Base-by-base conservation (phyloP, 371 early-diverging fungal genomes). In the Rhizopus arrhizus region DNA sequence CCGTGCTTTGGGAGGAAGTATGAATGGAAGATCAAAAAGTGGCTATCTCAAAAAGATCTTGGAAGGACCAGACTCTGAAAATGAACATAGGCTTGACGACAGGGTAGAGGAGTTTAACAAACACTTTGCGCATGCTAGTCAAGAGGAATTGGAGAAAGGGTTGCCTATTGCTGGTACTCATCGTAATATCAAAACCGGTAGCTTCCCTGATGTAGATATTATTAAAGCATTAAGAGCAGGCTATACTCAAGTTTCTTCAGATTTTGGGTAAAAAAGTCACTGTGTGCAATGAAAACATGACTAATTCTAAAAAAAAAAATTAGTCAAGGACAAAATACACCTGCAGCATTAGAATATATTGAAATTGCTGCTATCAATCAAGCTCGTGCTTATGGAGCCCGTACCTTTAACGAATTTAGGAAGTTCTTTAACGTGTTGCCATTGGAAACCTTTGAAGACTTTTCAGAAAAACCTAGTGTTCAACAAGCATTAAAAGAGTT, bases 331-430 rank as follows among this genome's bases (percentile, higher is more conserved):
- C 64, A 57, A 13, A 75, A 73, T 34, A 71, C 70, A 7, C 78
- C 83, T 33, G 70, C 68, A n/a, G 62, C 66, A n/a, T 58, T 84
- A 12, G 71, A 68, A 31, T 63, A 66, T 49, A 63, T 81, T n/a
- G 84, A 84, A 46, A 66, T 83, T 43, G 58, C 64, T 7, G 83
- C 83, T 13, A 82, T 84, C 56, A 50, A 68, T 33, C 74, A 75
- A 56, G 73, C 68, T 7, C 73, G 84, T 13, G 31, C 38, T 31
- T 47, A 74, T 9, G 64, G 74, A 22, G 52, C 58, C 10, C 77
- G 81, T 45, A 67, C 68, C 22, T 74, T 83, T 22, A 84, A 84
- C 35, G 84, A 84, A 33, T 75, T 84, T 42, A 68, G 84, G 52
- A 49, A 61, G 10, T 68, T 72, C 32, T 59, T 83, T 12, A 65